Conservation (phyloP, 768 basidiomycete genomes). For the Boletus sp. region DNA sequence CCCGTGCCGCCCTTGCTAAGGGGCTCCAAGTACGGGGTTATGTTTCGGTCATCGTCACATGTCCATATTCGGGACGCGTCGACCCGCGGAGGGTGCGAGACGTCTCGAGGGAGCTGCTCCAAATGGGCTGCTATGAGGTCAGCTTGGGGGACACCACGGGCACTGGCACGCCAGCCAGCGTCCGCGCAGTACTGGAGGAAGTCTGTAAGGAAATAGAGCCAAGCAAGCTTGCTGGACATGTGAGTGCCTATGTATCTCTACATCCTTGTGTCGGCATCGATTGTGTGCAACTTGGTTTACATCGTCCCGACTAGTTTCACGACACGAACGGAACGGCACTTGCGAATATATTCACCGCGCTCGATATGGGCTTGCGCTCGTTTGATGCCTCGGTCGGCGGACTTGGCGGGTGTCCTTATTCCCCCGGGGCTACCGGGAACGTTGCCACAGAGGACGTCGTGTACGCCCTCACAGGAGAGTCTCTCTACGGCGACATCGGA, state of each 20-base stretch:
- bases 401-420: conserved; percentile 93
- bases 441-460: conserved; percentile 92
- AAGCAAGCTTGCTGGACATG: conserved; percentile 61
- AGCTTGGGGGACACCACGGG: conserved; percentile 93
- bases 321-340: conserved; percentile 87
- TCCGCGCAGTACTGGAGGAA: conserved; percentile 66
- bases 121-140: conserved; percentile 95
- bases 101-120: conserved; percentile 64
- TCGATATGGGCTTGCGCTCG: conserved; percentile 72
- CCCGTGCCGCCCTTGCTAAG: conserved; percentile 51
- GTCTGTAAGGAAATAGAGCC: conserved; percentile 61
- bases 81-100: conserved; percentile 62
- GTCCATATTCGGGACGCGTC: conserved; percentile 83
- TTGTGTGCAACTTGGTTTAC: background rate
- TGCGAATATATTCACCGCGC: conserved; percentile 69
- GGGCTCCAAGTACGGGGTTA: conserved; percentile 80
- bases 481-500: conserved; percentile 51
- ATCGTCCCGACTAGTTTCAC: conserved; percentile 57
- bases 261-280: background rate
- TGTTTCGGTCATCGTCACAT: conserved; percentile 77
- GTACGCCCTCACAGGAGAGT: conserved; percentile 69
- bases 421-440: conserved; percentile 93
- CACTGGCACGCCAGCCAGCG: conserved; percentile 68
- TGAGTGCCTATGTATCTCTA: conserved; percentile 36
- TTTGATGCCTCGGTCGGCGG: conserved; percentile 85